Evolutionary conservation across 2,329 filamentous ascomycete species (phyloP).

Genomic region (Juglanconis sp.): DNA sequence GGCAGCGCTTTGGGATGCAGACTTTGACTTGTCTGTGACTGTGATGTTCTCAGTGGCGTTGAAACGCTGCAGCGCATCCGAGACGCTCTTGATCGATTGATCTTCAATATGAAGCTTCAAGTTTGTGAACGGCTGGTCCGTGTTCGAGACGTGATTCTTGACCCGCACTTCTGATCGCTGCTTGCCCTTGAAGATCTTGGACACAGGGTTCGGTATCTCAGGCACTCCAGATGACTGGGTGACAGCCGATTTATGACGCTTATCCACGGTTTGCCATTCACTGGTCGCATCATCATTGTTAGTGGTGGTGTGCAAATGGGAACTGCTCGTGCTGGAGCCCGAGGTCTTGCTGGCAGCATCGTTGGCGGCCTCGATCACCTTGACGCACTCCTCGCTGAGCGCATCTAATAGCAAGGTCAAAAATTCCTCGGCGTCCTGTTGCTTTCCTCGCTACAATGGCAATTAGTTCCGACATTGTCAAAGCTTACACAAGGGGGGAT

Average conservation of each 20-base stretch:
- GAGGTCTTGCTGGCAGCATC: neutral
- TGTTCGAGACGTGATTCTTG: constrained; percentile 86
- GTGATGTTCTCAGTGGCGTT: constrained; percentile 81
- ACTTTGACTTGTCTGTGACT: constrained; percentile 55
- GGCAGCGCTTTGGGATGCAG: constrained; percentile 71
- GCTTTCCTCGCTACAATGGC: constrained; percentile 72
- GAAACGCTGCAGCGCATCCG: constrained; percentile 82
- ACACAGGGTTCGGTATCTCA: constrained; percentile 75
- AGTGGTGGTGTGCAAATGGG: constrained; percentile 4
- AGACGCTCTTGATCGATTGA: constrained; percentile 81
- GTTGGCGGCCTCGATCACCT: constrained; percentile 53
- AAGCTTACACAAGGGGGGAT: neutral
- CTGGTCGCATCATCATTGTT: constrained; percentile 33
- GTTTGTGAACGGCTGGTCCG: constrained; percentile 88
- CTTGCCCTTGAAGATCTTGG: constrained; percentile 90
- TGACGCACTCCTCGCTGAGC: constrained; percentile 86
- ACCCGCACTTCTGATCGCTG: constrained; percentile 86
- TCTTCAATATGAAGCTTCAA: constrained; percentile 92
- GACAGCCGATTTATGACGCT: constrained; percentile 81
- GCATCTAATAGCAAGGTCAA: constrained; percentile 89
- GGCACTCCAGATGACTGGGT: constrained; percentile 81
- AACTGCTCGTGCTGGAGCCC: neutral
- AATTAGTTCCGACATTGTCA: constrained; percentile 20
- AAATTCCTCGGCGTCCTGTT: constrained; percentile 98
- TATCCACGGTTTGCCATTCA: constrained; percentile 93